Evolutionary conservation across 805 yeast genomes (phyloP).

Genomic region (Clavispora carvajalis): DNA sequence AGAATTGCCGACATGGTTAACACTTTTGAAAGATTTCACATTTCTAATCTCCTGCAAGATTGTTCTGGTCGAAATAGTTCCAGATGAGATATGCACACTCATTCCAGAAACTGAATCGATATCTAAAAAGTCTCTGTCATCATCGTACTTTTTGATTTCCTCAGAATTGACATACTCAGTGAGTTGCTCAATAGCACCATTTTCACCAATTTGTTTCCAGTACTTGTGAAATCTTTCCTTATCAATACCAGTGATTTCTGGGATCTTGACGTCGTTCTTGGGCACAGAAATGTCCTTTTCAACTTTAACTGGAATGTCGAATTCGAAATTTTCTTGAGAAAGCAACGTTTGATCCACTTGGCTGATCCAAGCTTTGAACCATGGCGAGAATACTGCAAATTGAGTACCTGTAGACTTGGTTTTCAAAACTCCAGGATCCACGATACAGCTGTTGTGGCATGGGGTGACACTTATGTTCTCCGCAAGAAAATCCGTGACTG

Average conservation of each 20-base stretch:
- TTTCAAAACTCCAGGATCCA: slow-evolving; percentile 33
- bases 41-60: slow-evolving; percentile 26
- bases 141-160: slow-evolving; percentile 25
- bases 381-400: slow-evolving; percentile 41
- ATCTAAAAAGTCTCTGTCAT: slow-evolving; percentile 25
- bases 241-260: slow-evolving; percentile 14
- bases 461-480: slow-evolving; percentile 20
- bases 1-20: slow-evolving; percentile 21
- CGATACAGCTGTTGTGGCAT: slow-evolving; percentile 37
- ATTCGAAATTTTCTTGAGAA: slow-evolving; percentile 9
- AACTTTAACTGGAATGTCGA: slow-evolving; percentile 11
- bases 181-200: slow-evolving; percentile 24
- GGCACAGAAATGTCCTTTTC: slow-evolving; percentile 5
- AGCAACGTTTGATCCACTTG: slow-evolving; percentile 18
- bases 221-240: slow-evolving; percentile 17
- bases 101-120: slow-evolving; percentile 34
- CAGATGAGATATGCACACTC: slow-evolving; percentile 43
- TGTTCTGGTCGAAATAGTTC: slow-evolving; percentile 40
- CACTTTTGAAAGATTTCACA: slow-evolving; percentile 19
- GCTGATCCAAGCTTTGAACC: slow-evolving; percentile 36
- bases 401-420: slow-evolving; percentile 34
- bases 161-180: slow-evolving; percentile 15
- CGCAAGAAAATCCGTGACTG: slow-evolving; percentile 12
- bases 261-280: slow-evolving; percentile 14
- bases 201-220: slow-evolving; percentile 28